phyloP scores from a whole-genome alignment of 768 basidiomycete genomes.

The Mycena floridula region DNA sequence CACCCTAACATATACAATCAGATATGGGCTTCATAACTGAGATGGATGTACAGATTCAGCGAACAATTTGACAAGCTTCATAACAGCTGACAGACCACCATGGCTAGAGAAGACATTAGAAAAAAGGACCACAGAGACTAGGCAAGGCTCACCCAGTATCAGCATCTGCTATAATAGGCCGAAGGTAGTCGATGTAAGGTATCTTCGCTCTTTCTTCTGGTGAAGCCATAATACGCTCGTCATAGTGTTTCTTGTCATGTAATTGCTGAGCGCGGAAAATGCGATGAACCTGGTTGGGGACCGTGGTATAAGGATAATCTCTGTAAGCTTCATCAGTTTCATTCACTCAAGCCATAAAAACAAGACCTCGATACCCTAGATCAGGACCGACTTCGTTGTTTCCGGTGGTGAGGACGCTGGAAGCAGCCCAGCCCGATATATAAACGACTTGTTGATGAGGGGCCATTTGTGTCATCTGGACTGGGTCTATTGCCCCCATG shows the following conservation, averaged over 20 bases:
- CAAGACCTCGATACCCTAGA: constrained; percentile 59
- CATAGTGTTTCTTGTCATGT: constrained; percentile 91
- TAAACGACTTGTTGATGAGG: constrained; percentile 81
- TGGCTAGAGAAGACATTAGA: constrained; percentile 45
- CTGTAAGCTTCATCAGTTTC: constrained; percentile 22
- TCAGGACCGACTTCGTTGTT: constrained; percentile 93
- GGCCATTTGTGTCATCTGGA: constrained; percentile 95
- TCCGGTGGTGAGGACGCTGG: constrained; percentile 81
- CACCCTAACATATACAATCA: constrained; percentile 46
- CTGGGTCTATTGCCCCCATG: constrained; percentile 89
- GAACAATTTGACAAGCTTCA: constrained; percentile 92
- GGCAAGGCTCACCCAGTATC: constrained; percentile 72
- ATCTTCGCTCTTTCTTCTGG: constrained; percentile 60
- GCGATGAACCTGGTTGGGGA: constrained; percentile 92
- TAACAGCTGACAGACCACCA: constrained; percentile 87
- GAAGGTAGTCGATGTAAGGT: constrained; percentile 80
- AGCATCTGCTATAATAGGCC: constrained; percentile 91
- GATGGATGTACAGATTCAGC: constrained; percentile 68
- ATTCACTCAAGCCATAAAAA: background rate
- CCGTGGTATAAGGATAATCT: constrained; percentile 94
- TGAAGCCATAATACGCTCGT: constrained; percentile 68
- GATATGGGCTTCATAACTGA: constrained; percentile 1
- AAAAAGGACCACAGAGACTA: background rate
- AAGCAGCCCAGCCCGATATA: constrained; percentile 89
- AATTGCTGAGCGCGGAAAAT: constrained; percentile 88